Conservation (phyloP, 805 yeast genomes). For the Candida berthetii region DNA sequence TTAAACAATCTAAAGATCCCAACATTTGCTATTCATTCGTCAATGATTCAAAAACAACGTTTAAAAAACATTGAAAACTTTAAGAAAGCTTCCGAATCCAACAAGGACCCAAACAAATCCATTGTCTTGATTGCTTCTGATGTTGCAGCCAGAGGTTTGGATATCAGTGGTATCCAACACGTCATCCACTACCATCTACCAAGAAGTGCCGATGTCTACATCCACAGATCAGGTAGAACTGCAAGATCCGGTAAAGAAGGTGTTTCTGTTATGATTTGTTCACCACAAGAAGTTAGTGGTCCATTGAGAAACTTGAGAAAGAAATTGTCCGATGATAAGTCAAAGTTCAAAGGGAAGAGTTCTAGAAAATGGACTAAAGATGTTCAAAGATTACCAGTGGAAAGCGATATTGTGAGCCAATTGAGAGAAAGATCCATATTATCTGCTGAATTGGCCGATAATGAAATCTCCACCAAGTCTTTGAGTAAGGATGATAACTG, state of each 20-base stretch:
- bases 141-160: constrained; percentile 97
- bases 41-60: constrained; percentile 93
- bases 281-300: constrained; percentile 91
- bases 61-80: constrained; percentile 80
- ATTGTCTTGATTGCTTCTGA: constrained; percentile 88
- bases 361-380: constrained; percentile 43
- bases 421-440: constrained; percentile 61
- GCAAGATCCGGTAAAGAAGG: constrained; percentile 93
- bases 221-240: constrained; percentile 98
- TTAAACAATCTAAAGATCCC: constrained; percentile 65
- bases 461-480: constrained; percentile 54
- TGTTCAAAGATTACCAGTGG: constrained; percentile 69
- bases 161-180: constrained; percentile 84
- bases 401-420: constrained; percentile 65
- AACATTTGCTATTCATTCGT: constrained; percentile 77
- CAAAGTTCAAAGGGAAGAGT: constrained; percentile 23
- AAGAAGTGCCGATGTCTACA: constrained; percentile 87
- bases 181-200: constrained; percentile 96
- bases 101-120: constrained; percentile 36
- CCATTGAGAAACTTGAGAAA: constrained; percentile 73
- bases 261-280: constrained; percentile 89
- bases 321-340: constrained; percentile 34
- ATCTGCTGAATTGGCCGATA: constrained; percentile 73
- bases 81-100: constrained; percentile 38
- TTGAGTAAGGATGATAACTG: constrained; percentile 67